Conservation (phyloP, 2,329 filamentous ascomycete genomes). For the Pseudocercospora fuligena region DNA sequence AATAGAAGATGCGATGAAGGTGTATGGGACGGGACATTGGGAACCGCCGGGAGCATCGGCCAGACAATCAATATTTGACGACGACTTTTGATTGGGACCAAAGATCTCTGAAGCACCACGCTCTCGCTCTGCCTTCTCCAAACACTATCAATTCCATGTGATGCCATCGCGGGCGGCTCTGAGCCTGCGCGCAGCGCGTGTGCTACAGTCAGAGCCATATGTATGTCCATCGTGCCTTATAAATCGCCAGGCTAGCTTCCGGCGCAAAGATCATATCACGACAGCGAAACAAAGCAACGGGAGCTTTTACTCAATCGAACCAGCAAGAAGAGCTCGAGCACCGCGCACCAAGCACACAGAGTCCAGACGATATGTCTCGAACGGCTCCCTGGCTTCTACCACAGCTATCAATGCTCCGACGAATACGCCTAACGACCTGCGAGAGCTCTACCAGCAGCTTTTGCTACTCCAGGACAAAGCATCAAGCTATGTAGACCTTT, state of each 20-base stretch:
- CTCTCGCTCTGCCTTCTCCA: background rate
- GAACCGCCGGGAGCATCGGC: no score
- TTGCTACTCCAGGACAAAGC: constrained; percentile 65
- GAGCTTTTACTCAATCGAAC: background rate
- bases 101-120: background rate
- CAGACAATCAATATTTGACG: background rate
- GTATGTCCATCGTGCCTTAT: constrained; percentile 32
- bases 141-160: background rate
- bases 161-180: constrained; percentile 28
- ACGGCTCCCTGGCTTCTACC: constrained; percentile 53
- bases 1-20: no score
- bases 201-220: constrained; percentile 21
- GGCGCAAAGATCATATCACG: background rate
- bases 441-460: constrained; percentile 65
- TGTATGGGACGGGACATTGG: no score
- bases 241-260: constrained; percentile 6
- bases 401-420: constrained; percentile 60
- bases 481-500: constrained; percentile 67
- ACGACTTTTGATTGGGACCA: background rate
- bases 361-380: constrained; percentile 26
- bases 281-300: background rate
- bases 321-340: background rate
- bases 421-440: constrained; percentile 57
- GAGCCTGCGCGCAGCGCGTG: constrained; percentile 13
- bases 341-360: background rate